Evolutionary conservation across 257 asterid genomes (phyloP).

Genomic region (Schizonepeta tenuifolia): DNA sequence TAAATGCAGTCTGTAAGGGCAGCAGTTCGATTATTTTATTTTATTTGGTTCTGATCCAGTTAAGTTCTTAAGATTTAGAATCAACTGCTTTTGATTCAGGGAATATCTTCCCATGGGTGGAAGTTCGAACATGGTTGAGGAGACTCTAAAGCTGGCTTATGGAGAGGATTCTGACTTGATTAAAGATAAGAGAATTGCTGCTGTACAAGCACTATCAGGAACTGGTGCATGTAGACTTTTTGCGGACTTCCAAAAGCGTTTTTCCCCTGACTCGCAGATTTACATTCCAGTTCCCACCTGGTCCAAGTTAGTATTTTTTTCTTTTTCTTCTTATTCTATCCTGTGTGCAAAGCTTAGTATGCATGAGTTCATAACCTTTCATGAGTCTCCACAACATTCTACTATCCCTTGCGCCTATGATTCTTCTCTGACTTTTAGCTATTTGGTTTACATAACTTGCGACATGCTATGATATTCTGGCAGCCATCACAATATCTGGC

Average conservation of each 20-base stretch:
- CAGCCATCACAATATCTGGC: conserved; percentile 99
- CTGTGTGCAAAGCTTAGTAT: conserved; percentile 17
- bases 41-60: too few relatives aligned
- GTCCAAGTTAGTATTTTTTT: conserved; percentile 75
- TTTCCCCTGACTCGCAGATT: conserved; percentile 81
- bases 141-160: conserved; percentile 89
- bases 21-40: too few relatives aligned
- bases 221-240: conserved; percentile 98
- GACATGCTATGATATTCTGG: conserved; percentile 32
- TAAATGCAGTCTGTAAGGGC: not conserved
- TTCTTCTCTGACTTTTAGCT: conserved; percentile 8
- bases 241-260: conserved; percentile 95
- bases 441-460: conserved; percentile 18
- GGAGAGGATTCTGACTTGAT: conserved; percentile 88
- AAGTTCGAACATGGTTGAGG: conserved; percentile 78
- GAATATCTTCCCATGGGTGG: conserved; percentile 99
- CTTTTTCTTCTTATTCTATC: conserved; percentile 7
- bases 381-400: not conserved
- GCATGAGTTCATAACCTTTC: not conserved
- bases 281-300: conserved; percentile 96
- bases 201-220: conserved; percentile 93
- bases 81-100: conserved; percentile 52
- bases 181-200: conserved; percentile 82
- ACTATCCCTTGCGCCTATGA: not conserved
- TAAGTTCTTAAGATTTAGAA: not conserved